Evolutionary conservation across 352 stramenopile genomes (phyloP).

Genomic region (Globisporangium abappressorium): DNA sequence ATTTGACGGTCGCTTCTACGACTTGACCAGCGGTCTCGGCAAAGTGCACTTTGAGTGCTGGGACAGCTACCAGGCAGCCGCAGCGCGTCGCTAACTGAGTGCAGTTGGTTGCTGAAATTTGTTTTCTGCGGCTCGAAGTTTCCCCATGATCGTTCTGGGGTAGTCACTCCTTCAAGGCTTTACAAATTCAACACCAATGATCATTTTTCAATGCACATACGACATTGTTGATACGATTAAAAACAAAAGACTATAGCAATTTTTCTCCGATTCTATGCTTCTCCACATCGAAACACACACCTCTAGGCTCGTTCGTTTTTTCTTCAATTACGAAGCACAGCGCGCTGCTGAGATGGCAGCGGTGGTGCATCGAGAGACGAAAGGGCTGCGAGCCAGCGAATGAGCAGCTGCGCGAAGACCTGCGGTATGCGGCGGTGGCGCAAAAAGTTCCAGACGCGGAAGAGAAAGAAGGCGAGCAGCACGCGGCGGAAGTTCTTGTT

Average conservation of each 20-base stretch:
- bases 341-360: not conserved
- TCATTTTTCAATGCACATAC: not conserved
- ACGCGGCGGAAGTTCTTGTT: constrained; percentile 50
- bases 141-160: not conserved
- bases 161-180: not conserved
- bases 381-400: constrained; percentile 51
- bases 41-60: constrained; percentile 89
- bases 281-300: not conserved
- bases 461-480: constrained; percentile 40
- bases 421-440: constrained; percentile 49
- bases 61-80: constrained; percentile 55
- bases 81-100: constrained; percentile 3
- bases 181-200: not conserved
- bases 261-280: not conserved
- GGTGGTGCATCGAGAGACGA: constrained; percentile 42
- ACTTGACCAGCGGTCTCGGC: constrained; percentile 63
- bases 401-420: constrained; percentile 55
- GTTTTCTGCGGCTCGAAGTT: not conserved
- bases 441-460: constrained; percentile 56
- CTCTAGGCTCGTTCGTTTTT: not conserved
- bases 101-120: not conserved
- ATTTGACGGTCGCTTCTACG: constrained; percentile 85
- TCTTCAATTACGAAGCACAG: constrained; percentile 9
- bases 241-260: not conserved
- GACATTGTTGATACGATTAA: not conserved